These are phyloP conservation scores for Centaurea solstitialis DNA, from an alignment of 129 eudicot genomes.

Conservation along the genomic window DNA sequence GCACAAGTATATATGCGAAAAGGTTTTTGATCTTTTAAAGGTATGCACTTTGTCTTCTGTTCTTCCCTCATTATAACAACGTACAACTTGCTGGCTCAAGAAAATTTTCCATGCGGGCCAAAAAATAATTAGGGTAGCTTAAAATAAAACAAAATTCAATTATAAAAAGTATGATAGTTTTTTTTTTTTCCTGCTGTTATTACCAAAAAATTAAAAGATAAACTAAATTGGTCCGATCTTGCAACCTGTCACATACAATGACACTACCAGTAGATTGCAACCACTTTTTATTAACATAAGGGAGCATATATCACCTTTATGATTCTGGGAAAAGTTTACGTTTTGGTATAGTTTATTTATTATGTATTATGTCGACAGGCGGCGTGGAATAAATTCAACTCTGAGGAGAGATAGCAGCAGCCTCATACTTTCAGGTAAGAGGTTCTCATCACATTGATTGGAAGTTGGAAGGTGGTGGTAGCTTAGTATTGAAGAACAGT, in stretches of 20 bases:
- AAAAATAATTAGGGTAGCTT: neutral
- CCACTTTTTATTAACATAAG: no score
- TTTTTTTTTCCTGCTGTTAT: neutral
- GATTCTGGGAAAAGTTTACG: no score
- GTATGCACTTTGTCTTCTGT: conserved; percentile 36
- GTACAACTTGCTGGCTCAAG: neutral
- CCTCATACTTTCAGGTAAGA: neutral
- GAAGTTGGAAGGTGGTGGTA: neutral
- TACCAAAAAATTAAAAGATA: neutral
- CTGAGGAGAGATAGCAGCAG: conserved; percentile 62
- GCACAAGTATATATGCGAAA: conserved; percentile 93
- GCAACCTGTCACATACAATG: neutral
- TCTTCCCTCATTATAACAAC: neutral
- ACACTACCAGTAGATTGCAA: neutral
- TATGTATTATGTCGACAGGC: conserved; percentile 47
- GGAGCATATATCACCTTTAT: no score
- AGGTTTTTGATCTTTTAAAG: conserved; percentile 99
- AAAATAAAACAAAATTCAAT: no score
- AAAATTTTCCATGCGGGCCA: neutral
- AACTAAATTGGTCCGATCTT: neutral
- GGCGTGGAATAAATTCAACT: conserved; percentile 87
- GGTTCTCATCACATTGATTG: neutral
- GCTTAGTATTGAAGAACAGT: neutral
- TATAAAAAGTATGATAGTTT: neutral
- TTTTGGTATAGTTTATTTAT: neutral